These are phyloP conservation scores for Discostella pseudostelligera DNA, from an alignment of 108 stramenopile species.

Conservation along the genomic window DNA sequence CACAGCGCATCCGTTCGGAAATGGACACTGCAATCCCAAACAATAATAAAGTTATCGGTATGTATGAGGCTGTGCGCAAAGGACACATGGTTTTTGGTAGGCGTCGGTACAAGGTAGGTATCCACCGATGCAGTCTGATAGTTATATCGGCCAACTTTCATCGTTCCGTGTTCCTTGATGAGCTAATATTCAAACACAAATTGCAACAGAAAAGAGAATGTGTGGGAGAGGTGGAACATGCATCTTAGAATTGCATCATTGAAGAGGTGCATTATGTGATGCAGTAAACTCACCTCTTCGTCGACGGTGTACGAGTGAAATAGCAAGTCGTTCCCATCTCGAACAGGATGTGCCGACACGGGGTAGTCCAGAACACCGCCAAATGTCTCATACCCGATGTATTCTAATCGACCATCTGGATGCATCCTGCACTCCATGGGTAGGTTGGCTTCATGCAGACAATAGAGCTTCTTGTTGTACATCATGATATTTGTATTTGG, in stretches of 20 bases:
- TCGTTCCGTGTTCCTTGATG: conserved; percentile 38
- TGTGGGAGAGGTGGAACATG: too few relatives aligned
- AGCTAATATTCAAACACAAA: conserved; percentile 3
- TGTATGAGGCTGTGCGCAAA: conserved; percentile 45
- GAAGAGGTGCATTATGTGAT: too few relatives aligned
- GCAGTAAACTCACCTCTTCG: conserved; percentile 25
- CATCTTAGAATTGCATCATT: too few relatives aligned
- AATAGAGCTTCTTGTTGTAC: conserved; percentile 49
- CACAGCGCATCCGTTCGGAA: conserved; percentile 32
- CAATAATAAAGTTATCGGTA: conserved; percentile 41
- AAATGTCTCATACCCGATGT: conserved; percentile 40
- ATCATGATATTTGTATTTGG: conserved; percentile 41
- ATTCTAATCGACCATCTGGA: conserved; percentile 42
- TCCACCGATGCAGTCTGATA: conserved; percentile 20
- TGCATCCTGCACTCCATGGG: conserved; percentile 44
- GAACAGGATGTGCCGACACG: conserved; percentile 43
- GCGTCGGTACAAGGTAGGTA: conserved; percentile 38
- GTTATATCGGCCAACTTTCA: conserved; percentile 41
- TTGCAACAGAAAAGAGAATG: too few relatives aligned
- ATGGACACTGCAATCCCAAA: conserved; percentile 51
- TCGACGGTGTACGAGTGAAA: conserved; percentile 49
- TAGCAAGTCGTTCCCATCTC: conserved; percentile 34
- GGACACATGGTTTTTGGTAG: conserved; percentile 35
- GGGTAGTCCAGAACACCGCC: conserved; percentile 44
- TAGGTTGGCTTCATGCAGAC: conserved; percentile 41